Conservation (phyloP, 768 basidiomycete species). For the Boletales sp. region DNA sequence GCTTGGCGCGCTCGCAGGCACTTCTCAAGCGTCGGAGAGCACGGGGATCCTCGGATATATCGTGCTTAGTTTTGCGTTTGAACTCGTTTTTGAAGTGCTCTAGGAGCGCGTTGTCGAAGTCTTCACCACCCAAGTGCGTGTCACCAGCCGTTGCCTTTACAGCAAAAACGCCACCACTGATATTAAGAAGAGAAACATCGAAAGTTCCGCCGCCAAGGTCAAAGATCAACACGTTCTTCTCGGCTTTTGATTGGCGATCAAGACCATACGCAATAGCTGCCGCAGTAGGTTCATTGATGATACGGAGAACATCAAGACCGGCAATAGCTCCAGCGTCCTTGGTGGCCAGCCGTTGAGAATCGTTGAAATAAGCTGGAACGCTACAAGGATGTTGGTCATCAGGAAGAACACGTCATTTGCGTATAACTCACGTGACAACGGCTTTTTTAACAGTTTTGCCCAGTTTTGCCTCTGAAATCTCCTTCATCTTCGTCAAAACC, state of each 20-base stretch:
- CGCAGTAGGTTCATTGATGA: constrained; percentile 99
- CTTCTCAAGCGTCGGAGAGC: constrained; percentile 93
- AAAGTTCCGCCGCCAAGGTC: constrained; percentile 99
- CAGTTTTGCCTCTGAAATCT: constrained; percentile 98
- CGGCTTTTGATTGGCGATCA: constrained; percentile 89
- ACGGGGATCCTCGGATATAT: constrained; percentile 96
- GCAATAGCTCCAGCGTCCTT: constrained; percentile 99
- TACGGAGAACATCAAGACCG: constrained; percentile 98
- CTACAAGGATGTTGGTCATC: constrained; percentile 30
- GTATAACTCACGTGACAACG: constrained; percentile 81
- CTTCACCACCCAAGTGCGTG: constrained; percentile 99
- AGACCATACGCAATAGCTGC: constrained; percentile 99
- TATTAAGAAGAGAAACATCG: constrained; percentile 98
- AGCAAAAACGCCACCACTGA: constrained; percentile 97
- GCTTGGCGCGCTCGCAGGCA: constrained; percentile 99
- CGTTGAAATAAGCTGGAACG: constrained; percentile 99
- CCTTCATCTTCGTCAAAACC: constrained; percentile 99
- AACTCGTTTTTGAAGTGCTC: constrained; percentile 99
- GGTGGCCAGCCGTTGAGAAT: constrained; percentile 98
- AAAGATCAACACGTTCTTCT: constrained; percentile 99
- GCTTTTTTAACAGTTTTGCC: constrained; percentile 99
- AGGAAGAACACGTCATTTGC: constrained; percentile 5
- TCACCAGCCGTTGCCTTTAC: constrained; percentile 99
- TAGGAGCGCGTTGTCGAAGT: constrained; percentile 97
- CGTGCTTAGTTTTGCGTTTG: constrained; percentile 94